These are phyloP conservation scores for Chenopodium berlandieri DNA, from an alignment of 148 eudicot species.

Conservation along the genomic window DNA sequence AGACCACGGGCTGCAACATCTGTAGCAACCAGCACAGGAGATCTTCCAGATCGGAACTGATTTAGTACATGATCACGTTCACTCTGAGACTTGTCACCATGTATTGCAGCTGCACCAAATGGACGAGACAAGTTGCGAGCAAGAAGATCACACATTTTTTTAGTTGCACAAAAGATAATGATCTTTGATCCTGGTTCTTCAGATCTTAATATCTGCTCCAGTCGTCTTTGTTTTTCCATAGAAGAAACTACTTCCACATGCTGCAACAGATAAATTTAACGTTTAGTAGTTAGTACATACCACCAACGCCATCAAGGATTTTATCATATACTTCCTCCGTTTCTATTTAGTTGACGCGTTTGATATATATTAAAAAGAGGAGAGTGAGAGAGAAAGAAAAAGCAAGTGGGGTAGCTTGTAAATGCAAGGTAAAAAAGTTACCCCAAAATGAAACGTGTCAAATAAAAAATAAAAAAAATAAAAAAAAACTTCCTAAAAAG, in stretches of 20 bases:
- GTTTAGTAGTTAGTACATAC: conserved; percentile 5
- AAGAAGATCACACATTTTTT: conserved; percentile 93
- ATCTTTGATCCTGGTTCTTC: conserved; percentile 94
- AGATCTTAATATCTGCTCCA: conserved; percentile 82
- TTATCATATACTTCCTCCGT: not conserved
- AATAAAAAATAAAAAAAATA: no score
- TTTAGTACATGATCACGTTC: conserved; percentile 81
- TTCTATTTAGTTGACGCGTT: no score
- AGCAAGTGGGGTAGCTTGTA: no score
- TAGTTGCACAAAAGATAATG: conserved; percentile 92
- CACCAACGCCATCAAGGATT: not conserved
- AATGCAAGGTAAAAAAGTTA: no score
- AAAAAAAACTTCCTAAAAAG: no score
- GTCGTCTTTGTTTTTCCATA: conserved; percentile 71
- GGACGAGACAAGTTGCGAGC: conserved; percentile 64
- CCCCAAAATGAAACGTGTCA: no score
- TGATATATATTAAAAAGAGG: no score
- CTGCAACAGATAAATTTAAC: conserved; percentile 36
- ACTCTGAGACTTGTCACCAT: conserved; percentile 84
- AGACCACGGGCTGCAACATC: conserved; percentile 98
- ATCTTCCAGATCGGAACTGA: conserved; percentile 73
- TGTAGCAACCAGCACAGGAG: conserved; percentile 94
- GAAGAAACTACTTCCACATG: conserved; percentile 63
- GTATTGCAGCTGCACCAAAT: conserved; percentile 92
- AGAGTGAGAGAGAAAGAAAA: no score